These are phyloP conservation scores for Diophrys appendiculata DNA, from an alignment of 73 alveolate genomes.

Conservation along the genomic window DNA sequence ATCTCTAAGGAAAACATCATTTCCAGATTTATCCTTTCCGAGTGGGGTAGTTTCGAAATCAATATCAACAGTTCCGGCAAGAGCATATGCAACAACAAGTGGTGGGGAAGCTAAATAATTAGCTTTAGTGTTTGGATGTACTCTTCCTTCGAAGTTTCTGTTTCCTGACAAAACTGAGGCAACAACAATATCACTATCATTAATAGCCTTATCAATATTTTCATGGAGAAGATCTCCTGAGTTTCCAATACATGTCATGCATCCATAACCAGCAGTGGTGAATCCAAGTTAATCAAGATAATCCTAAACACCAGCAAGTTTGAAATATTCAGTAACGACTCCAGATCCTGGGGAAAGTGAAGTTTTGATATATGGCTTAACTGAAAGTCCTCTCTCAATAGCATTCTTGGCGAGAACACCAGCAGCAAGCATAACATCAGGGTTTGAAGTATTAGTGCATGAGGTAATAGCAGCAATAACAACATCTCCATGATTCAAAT, in stretches of 20 bases:
- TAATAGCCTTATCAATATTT: slow-evolving; percentile 74
- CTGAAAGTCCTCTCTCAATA: slow-evolving; percentile 76
- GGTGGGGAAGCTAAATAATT: slow-evolving; percentile 92
- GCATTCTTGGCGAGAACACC: slow-evolving; percentile 94
- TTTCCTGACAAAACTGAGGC: slow-evolving; percentile 90
- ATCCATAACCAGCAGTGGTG: slow-evolving; percentile 90
- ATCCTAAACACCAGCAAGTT: slow-evolving; percentile 64
- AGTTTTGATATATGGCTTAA: slow-evolving; percentile 81
- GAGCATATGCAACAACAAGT: slow-evolving; percentile 86
- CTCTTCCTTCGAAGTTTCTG: slow-evolving; percentile 93
- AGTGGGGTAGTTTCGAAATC: slow-evolving; percentile 71
- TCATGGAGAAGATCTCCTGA: slow-evolving; percentile 77
- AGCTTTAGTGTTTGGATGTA: slow-evolving; percentile 84
- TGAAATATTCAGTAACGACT: slow-evolving; percentile 79
- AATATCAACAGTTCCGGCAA: slow-evolving; percentile 75
- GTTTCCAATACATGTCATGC: slow-evolving; percentile 95
- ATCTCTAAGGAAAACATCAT: slow-evolving; percentile 55
- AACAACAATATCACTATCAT: slow-evolving; percentile 74
- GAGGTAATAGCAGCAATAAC: slow-evolving; percentile 92
- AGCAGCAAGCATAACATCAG: slow-evolving; percentile 89
- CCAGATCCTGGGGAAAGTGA: slow-evolving; percentile 91
- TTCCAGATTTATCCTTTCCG: slow-evolving; percentile 50
- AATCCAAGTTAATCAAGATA: slow-evolving; percentile 82
- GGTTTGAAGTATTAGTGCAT: slow-evolving; percentile 93
- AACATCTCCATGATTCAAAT: slow-evolving; percentile 75